Percentiles rank a stretch among this genome's conserved stretches.
phyloP scores from a whole-genome alignment of 2,329 filamentous ascomycete species.

The Talaromyces sp. region DNA sequence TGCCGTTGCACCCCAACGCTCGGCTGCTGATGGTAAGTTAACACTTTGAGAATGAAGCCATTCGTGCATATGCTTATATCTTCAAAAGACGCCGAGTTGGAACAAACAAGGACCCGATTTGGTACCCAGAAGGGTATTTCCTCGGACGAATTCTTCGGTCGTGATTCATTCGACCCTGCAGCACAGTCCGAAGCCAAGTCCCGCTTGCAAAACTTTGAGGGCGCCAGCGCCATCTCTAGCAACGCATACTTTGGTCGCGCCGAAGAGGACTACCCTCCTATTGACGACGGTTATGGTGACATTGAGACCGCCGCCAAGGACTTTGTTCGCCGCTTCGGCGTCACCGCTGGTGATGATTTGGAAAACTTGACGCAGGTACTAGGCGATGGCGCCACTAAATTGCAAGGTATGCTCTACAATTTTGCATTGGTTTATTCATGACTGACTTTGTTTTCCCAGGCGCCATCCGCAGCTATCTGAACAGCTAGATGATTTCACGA shows the following conservation, averaged over 20 bases:
- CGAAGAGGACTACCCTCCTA: conserved; percentile 65
- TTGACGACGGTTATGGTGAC: conserved; percentile 77
- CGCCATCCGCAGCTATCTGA: conserved; percentile 46
- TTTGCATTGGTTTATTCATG: background rate
- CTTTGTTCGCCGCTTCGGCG: conserved; percentile 89
- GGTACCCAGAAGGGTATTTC: conserved; percentile 92
- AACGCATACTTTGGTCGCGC: conserved; percentile 96
- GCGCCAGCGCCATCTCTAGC: conserved; percentile 84
- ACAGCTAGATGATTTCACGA: conserved; percentile 32
- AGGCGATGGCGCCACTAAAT: conserved; percentile 75
- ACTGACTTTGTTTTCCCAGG: conserved; percentile 20
- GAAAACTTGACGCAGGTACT: conserved; percentile 81
- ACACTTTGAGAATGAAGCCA: background rate
- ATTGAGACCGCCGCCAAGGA: conserved; percentile 92
- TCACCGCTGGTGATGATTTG: conserved; percentile 91
- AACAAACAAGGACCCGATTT: conserved; percentile 82
- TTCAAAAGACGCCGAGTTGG: conserved; percentile 64
- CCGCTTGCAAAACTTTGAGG: conserved; percentile 86
- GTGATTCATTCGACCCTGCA: conserved; percentile 74
- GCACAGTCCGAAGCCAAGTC: conserved; percentile 80
- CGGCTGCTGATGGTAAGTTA: conserved; percentile 60
- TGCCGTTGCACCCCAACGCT: conserved; percentile 70
- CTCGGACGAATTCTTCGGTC: conserved; percentile 96
- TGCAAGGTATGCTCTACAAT: conserved; percentile 59
- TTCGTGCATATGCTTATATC: conserved; percentile 11